phyloP scores from a whole-genome alignment of 176 grass and related monocot species.

The Thalia dealbata region DNA sequence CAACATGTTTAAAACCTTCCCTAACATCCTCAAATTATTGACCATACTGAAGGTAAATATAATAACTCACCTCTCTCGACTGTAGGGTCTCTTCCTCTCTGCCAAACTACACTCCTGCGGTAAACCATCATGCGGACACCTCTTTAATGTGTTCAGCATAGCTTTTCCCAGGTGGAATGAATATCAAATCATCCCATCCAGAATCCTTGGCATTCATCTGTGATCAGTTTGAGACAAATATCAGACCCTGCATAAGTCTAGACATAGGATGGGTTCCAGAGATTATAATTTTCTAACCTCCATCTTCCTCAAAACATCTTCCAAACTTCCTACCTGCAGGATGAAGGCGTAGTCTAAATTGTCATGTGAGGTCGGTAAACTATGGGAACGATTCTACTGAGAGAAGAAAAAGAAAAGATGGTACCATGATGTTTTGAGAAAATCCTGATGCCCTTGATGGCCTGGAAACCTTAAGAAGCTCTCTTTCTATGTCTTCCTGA shows the following conservation, averaged over 20 bases:
- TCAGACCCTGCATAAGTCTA: not conserved
- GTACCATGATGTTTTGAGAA: slow-evolving; percentile 80
- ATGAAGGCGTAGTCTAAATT: not conserved
- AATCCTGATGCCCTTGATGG: slow-evolving; percentile 50
- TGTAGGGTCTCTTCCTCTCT: no score
- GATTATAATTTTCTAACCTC: slow-evolving; percentile 38
- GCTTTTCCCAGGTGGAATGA: slow-evolving; percentile 87
- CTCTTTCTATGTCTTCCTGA: slow-evolving; percentile 96
- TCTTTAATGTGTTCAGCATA: slow-evolving; percentile 71
- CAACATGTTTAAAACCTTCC: not conserved
- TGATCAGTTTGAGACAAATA: not conserved
- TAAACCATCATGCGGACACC: slow-evolving; percentile 40
- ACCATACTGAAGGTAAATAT: not conserved
- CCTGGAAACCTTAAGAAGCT: slow-evolving; percentile 48
- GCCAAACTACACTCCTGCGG: no score
- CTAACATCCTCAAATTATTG: not conserved
- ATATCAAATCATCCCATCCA: slow-evolving; percentile 97
- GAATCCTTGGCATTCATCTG: slow-evolving; percentile 91
- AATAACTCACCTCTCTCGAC: not conserved
- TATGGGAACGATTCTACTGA: not conserved
- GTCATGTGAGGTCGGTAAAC: slow-evolving; percentile 5
- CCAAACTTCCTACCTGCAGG: slow-evolving; percentile 87
- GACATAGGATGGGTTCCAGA: not conserved
- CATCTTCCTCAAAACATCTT: slow-evolving; percentile 96
- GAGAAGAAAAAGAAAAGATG: slow-evolving; percentile 5